Percentiles rank a stretch among this genome's conserved stretches.
Evolutionary conservation across 495 filamentous ascomycete genomes (phyloP).

Genomic region (Parachaetomium inaequale): DNA sequence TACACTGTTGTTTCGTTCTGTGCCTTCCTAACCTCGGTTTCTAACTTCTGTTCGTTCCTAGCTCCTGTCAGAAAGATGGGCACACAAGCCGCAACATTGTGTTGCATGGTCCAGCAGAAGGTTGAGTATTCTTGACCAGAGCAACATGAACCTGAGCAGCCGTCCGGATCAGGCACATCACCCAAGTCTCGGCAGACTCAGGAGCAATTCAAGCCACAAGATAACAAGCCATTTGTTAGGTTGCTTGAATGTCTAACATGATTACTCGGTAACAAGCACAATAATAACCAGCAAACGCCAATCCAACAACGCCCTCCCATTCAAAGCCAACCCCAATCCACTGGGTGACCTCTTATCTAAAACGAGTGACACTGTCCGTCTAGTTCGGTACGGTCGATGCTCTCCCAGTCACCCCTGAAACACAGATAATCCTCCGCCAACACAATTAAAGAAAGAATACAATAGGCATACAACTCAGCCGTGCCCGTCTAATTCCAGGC

Average conservation of each 20-base stretch:
- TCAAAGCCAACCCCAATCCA: slow-evolving; percentile 3
- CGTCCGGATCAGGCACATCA: too few species aligned
- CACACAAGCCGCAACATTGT: too few species aligned
- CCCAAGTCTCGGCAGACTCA: too few species aligned
- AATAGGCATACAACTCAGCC: not conserved
- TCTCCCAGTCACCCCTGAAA: not conserved
- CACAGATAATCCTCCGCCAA: not conserved
- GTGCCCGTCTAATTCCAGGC: slow-evolving; percentile 4
- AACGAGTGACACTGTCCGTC: slow-evolving; percentile 2
- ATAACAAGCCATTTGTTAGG: not conserved
- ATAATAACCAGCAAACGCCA: not conserved
- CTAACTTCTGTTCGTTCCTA: too few species aligned
- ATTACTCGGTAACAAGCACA: not conserved
- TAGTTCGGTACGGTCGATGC: not conserved
- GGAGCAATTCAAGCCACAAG: not conserved
- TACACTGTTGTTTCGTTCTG: too few species aligned
- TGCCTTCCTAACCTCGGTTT: too few species aligned
- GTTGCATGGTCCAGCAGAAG: too few species aligned
- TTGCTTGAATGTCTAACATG: not conserved
- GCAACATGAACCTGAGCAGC: too few species aligned
- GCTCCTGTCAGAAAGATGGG: too few species aligned
- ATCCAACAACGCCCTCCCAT: slow-evolving; percentile 5
- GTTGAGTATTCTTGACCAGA: too few species aligned
- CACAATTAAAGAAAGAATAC: not conserved
- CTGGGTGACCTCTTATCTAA: not conserved